A percentile compares a stretch with the other conserved stretches of the same genome.
Conservation (phyloP, 805 yeast genomes). For the Nematodospora valgi region DNA sequence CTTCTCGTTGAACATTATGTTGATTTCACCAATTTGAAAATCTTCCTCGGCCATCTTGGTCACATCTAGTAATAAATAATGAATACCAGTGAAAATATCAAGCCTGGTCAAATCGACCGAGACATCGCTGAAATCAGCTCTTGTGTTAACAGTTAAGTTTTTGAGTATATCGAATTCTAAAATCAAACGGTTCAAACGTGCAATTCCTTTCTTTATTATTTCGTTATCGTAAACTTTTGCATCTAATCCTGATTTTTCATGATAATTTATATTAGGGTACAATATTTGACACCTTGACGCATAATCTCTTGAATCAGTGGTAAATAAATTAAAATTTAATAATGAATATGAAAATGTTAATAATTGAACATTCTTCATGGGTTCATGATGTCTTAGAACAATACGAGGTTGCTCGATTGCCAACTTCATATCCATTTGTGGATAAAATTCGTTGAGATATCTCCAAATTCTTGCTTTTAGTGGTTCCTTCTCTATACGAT, state of each 20-base stretch:
- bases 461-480: constrained; percentile 8
- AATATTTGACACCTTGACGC: constrained; percentile 31
- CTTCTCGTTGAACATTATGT: constrained; percentile 22
- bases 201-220: constrained; percentile 18
- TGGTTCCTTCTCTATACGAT: constrained; percentile 1
- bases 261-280: constrained; percentile 28
- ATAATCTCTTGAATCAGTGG: constrained; percentile 30
- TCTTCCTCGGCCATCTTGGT: constrained; percentile 21
- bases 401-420: constrained; percentile 33
- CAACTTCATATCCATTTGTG: constrained; percentile 25
- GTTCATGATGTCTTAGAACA: constrained; percentile 17
- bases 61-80: constrained; percentile 23
- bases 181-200: constrained; percentile 11
- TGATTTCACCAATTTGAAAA: constrained; percentile 26
- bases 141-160: constrained; percentile 23
- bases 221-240: constrained; percentile 16
- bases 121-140: constrained; percentile 18
- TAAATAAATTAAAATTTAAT: constrained; percentile 29
- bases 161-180: constrained; percentile 21
- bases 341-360: constrained; percentile 33
- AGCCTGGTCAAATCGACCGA: constrained; percentile 26
- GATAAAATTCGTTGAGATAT: constrained; percentile 28
- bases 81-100: constrained; percentile 29
- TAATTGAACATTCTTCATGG: constrained; percentile 14
- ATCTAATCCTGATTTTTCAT: constrained; percentile 19